Evolutionary conservation across 331 rosid species (phyloP).

Genomic region (Malus hybrid): DNA sequence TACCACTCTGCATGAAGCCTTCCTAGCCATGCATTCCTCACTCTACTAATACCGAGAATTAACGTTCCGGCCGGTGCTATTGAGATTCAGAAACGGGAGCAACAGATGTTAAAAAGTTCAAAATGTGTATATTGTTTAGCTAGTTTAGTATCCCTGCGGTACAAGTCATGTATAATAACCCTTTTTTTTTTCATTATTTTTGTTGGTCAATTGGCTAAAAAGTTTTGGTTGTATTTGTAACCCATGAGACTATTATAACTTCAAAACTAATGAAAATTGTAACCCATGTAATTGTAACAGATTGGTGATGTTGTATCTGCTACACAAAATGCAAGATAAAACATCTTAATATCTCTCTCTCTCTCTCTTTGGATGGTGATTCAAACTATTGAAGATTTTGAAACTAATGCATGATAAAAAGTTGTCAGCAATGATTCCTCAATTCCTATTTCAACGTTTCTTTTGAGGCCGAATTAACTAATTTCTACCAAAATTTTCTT

Average conservation of each 20-base stretch:
- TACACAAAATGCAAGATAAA: too few relatives aligned
- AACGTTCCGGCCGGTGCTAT: neutral
- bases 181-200: neutral
- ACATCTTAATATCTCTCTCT: too few relatives aligned
- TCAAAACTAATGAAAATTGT: neutral
- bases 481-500: too few relatives aligned
- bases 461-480: too few relatives aligned
- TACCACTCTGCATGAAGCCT: neutral
- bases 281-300: too few relatives aligned
- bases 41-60: neutral
- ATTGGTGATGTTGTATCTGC: neutral
- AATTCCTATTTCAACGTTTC: too few relatives aligned
- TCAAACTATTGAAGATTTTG: too few relatives aligned
- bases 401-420: too few relatives aligned
- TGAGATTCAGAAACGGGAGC: neutral
- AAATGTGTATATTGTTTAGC: neutral
- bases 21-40: neutral
- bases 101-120: neutral
- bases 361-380: too few relatives aligned
- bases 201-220: too few relatives aligned
- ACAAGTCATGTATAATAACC: neutral
- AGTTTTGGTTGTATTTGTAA: neutral
- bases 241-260: neutral
- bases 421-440: too few relatives aligned
- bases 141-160: too few relatives aligned